Evolutionary conservation across 192 early-diverging fungal genomes (phyloP).

Genomic region (Thoreauomyces humboldtii): DNA sequence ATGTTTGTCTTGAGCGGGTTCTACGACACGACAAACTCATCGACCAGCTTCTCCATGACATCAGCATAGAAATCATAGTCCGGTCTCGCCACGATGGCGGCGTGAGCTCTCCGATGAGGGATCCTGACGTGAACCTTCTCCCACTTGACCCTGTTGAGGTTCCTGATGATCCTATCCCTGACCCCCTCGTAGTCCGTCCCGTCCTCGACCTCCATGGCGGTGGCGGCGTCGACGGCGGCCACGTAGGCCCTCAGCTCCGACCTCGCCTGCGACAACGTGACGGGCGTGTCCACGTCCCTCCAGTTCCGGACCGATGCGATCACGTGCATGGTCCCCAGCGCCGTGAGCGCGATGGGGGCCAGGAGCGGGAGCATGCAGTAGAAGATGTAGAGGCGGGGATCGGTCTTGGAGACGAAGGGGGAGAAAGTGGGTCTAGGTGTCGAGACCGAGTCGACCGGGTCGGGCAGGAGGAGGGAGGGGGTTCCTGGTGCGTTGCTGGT

Average conservation of each 20-base stretch:
- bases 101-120: slow-evolving; percentile 20
- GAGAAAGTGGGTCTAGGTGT: no score
- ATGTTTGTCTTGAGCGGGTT: no score
- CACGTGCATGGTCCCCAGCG: background rate
- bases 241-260: background rate
- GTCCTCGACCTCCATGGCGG: background rate
- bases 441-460: background rate
- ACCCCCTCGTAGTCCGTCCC: background rate
- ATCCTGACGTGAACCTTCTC: slow-evolving; percentile 25
- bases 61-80: background rate
- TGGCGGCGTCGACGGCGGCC: background rate
- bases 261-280: background rate
- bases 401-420: slow-evolving; percentile 1
- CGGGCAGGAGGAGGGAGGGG: slow-evolving; percentile 3
- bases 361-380: slow-evolving; percentile 7
- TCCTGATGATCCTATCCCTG: slow-evolving; percentile 23
- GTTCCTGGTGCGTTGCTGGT: background rate
- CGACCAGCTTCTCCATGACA: slow-evolving; percentile 14
- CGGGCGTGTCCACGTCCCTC: no score
- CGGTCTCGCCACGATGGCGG: slow-evolving; percentile 28
- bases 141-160: slow-evolving; percentile 31
- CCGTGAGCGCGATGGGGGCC: slow-evolving; percentile 5
- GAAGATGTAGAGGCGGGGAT: background rate
- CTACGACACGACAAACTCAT: slow-evolving; percentile 4
- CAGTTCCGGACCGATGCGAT: background rate